Conservation (phyloP, 2,329 filamentous ascomycete species). For the Colletotrichum kahawae region DNA sequence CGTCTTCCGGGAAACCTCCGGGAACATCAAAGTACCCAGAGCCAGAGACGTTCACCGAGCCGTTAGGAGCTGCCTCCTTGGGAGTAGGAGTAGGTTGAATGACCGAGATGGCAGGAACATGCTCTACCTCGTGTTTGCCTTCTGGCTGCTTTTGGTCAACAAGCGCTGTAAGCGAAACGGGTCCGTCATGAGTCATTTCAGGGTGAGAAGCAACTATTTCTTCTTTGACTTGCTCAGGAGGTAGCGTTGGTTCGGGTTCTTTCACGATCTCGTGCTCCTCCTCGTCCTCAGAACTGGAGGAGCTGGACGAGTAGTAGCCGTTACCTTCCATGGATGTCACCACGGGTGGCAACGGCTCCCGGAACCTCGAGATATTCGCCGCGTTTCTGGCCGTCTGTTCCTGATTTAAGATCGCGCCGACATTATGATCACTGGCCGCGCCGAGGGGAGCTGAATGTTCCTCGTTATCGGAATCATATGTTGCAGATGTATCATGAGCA, state of each 20-base stretch:
- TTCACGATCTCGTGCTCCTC: constrained; percentile 25
- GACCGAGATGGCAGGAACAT: constrained; percentile 50
- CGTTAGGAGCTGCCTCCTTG: background rate
- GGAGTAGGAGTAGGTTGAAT: constrained; percentile 47
- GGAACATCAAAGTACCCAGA: constrained; percentile 56
- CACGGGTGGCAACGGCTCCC: constrained; percentile 72
- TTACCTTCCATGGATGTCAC: constrained; percentile 72
- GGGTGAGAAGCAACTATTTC: constrained; percentile 6
- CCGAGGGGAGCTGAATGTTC: constrained; percentile 40
- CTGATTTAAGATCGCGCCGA: constrained; percentile 60
- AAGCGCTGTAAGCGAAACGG: background rate
- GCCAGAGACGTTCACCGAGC: constrained; percentile 9
- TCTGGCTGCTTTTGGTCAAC: background rate
- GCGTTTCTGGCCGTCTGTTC: constrained; percentile 58
- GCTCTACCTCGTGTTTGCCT: background rate
- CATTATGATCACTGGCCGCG: constrained; percentile 63
- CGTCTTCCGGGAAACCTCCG: constrained; percentile 61
- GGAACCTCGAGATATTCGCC: constrained; percentile 61
- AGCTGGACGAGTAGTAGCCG: constrained; percentile 67
- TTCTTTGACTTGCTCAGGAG: background rate
- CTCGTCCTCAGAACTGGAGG: constrained; percentile 45
- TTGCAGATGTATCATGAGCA: constrained; percentile 29
- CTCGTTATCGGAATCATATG: constrained; percentile 22
- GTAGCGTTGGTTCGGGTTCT: constrained; percentile 3
- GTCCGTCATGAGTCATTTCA: background rate